phyloP scores from a whole-genome alignment of 2,329 filamentous ascomycete genomes.

The Gaeumannomyces tritici region DNA sequence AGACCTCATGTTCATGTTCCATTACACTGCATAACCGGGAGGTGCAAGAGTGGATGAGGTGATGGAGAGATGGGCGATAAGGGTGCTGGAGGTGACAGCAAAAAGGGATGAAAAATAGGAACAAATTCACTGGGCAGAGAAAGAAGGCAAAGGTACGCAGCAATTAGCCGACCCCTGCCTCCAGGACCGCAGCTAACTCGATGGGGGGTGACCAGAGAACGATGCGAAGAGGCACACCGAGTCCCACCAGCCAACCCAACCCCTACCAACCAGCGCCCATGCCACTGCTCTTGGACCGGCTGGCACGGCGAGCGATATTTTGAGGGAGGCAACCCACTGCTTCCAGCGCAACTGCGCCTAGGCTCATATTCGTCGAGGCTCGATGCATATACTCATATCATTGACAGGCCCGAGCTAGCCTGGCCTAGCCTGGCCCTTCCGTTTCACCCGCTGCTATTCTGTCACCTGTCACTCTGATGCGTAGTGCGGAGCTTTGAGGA shows the following conservation, averaged over 20 bases:
- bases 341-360: background rate
- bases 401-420: background rate
- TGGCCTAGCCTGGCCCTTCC: background rate
- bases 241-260: background rate
- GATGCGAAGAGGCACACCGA: background rate
- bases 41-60: background rate
- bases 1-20: background rate
- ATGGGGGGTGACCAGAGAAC: background rate
- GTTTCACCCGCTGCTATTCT: background rate
- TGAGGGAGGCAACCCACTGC: background rate
- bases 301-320: too few species aligned
- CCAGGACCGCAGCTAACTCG: background rate
- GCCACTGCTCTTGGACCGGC: too few species aligned
- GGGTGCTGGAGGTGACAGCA: background rate
- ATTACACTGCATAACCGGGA: background rate
- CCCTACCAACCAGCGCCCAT: background rate
- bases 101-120: background rate
- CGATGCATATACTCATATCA: background rate
- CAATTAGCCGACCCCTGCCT: background rate
- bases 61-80: background rate
- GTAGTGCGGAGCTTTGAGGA: background rate
- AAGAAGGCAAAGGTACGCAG: background rate
- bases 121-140: background rate
- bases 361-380: background rate
- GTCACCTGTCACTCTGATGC: background rate